Evolutionary conservation across 495 filamentous ascomycete genomes (phyloP), one percentile per base, ranked within the genome.

Genomic region (Apodospora peruviana): DNA sequence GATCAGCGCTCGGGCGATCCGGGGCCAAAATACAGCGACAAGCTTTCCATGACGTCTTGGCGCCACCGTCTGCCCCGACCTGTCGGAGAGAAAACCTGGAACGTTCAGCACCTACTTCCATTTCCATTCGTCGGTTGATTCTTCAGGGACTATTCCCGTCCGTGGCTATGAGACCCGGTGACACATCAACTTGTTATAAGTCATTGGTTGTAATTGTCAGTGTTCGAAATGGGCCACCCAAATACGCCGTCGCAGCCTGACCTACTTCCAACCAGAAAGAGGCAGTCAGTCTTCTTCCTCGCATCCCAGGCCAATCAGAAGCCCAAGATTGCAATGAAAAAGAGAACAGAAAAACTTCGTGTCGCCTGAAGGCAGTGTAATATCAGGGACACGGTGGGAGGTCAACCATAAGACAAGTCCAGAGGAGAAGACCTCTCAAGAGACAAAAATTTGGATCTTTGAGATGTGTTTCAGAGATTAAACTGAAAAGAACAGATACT

Each of bases 401-500:
- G 32, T 20, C 7, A 9, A 20, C 38, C 37, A 29, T 42, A 35
- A 25, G 21, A 35, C 39, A 37, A n/a, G 36, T 42, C 52, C 42
- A 50, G 38, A 24, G 46, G 46, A 29, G 17, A 2, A 12, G 18
- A 16, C 20, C 7, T 40, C 45, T 14, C 12, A 20, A n/a, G 22
- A 4, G 20, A 32, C 34, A 34, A 54, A 45, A 54, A 49, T 54
- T 45, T 17, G 16, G 2, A 20, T 36, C 48, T 35, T 17, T 14
- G n/a, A 40, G 34, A n/a, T 36, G 20, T 9, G 11, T 34, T n/a
- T 76, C 76, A 79, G 76, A 72, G 71, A 77, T 87, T 87, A 88
- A 88, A 88, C 85, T 90, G 85, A 89, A 87, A 89, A 93, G 86
- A 93, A 91, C 87, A 93, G 88, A 91, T 91, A 90, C 87, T 90